Conservation (phyloP, 1,139 yeast species). For the Insectozyma bohioensis region DNA sequence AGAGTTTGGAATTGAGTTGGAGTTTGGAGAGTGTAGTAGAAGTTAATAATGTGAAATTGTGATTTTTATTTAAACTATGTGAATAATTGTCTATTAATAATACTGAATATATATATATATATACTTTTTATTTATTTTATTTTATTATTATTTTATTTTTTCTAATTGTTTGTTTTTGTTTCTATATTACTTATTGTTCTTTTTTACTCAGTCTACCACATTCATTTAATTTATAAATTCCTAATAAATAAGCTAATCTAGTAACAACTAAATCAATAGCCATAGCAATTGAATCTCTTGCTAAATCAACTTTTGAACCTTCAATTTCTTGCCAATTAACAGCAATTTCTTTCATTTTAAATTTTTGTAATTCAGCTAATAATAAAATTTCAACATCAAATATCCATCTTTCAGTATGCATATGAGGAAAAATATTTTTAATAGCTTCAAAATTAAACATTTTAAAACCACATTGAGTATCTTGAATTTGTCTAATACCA, state of each 20-base stretch:
- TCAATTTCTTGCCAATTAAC: slow-evolving; percentile 97
- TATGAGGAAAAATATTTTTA: slow-evolving; percentile 69
- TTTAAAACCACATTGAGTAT: slow-evolving; percentile 97
- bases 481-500: slow-evolving; percentile 83
- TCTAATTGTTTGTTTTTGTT: too few species aligned
- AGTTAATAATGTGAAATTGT: neutral
- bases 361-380: slow-evolving; percentile 69
- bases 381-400: slow-evolving; percentile 92
- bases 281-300: slow-evolving; percentile 88
- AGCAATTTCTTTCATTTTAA: slow-evolving; percentile 73
- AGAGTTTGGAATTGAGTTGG: too few species aligned
- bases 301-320: slow-evolving; percentile 91
- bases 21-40: too few species aligned
- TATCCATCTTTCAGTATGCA: slow-evolving; percentile 98
- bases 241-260: slow-evolving; percentile 81
- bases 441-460: slow-evolving; percentile 76
- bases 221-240: slow-evolving; percentile 60
- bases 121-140: slow-evolving; percentile 1
- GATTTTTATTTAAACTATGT: neutral
- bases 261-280: slow-evolving; percentile 94
- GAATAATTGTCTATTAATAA: neutral
- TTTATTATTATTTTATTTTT: neutral
- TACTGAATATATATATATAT: too few species aligned
- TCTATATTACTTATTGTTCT: too few species aligned
- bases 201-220: slow-evolving; percentile 22